Conservation (phyloP, 352 stramenopile genomes). For the Globisporangium barbulae region DNA sequence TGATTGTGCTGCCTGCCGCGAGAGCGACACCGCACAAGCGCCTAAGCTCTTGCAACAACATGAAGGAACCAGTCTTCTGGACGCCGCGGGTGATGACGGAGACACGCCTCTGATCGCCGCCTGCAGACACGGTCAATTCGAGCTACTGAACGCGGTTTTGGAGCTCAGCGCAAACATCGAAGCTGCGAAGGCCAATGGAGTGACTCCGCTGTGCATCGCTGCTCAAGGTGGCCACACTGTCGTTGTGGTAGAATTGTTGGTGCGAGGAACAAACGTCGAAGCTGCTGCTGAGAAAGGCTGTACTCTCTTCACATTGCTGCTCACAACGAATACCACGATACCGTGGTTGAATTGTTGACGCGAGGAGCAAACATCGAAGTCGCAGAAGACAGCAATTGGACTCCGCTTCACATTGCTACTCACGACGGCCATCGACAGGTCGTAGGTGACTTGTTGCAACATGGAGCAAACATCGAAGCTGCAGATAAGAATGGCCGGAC, state of each 20-base stretch:
- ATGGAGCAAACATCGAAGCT: no score
- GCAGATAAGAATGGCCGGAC: no score
- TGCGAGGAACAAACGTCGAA: background rate
- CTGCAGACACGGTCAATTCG: background rate
- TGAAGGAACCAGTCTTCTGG: background rate
- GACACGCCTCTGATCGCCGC: background rate
- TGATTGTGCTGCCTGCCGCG: background rate
- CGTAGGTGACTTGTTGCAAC: no score
- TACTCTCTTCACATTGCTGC: no score
- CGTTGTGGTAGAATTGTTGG: background rate
- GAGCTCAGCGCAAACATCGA: background rate
- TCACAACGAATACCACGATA: no score
- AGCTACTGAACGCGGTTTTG: background rate
- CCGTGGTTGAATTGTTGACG: no score
- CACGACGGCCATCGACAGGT: no score
- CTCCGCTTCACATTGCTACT: no score
- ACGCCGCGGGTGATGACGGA: background rate
- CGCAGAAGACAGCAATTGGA: no score
- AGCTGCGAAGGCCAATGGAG: background rate
- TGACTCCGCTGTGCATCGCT: background rate
- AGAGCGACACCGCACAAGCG: background rate
- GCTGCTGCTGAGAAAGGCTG: background rate
- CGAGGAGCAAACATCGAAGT: no score
- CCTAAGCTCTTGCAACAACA: background rate
- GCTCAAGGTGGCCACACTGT: background rate